Evolutionary conservation across 139 green algal genomes (phyloP).

Genomic region (Closterium sp.): DNA sequence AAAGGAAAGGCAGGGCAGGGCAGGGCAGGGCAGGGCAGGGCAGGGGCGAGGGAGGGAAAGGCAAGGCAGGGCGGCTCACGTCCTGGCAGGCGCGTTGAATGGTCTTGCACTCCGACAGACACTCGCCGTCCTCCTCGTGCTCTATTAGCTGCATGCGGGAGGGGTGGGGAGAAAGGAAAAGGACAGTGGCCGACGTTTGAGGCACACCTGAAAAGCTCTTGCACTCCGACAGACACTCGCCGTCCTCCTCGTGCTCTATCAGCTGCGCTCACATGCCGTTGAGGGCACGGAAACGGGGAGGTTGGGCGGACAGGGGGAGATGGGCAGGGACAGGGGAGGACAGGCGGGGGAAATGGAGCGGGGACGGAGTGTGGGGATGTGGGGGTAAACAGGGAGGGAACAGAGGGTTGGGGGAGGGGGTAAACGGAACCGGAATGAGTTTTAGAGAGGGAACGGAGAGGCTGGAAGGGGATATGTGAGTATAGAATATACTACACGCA

Average conservation of each 20-base stretch:
- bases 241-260: slow-evolving; percentile 22
- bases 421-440: too few relatives aligned
- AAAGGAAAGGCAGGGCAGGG: background rate
- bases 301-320: too few relatives aligned
- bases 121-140: slow-evolving; percentile 27
- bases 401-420: too few relatives aligned
- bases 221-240: slow-evolving; percentile 43
- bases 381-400: background rate
- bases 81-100: slow-evolving; percentile 38
- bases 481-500: too few relatives aligned
- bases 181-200: too few relatives aligned
- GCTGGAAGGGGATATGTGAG: too few relatives aligned
- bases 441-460: too few relatives aligned
- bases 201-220: too few relatives aligned
- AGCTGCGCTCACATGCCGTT: too few relatives aligned
- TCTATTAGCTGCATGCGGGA: slow-evolving; percentile 20
- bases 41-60: background rate
- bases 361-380: background rate
- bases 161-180: background rate
- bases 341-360: background rate
- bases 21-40: background rate
- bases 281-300: too few relatives aligned
- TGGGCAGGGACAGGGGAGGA: background rate
- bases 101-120: slow-evolving; percentile 45
- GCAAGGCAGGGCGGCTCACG: slow-evolving; percentile 3